Conservation (phyloP, 306 rosid genomes). For the Glycine soja region DNA sequence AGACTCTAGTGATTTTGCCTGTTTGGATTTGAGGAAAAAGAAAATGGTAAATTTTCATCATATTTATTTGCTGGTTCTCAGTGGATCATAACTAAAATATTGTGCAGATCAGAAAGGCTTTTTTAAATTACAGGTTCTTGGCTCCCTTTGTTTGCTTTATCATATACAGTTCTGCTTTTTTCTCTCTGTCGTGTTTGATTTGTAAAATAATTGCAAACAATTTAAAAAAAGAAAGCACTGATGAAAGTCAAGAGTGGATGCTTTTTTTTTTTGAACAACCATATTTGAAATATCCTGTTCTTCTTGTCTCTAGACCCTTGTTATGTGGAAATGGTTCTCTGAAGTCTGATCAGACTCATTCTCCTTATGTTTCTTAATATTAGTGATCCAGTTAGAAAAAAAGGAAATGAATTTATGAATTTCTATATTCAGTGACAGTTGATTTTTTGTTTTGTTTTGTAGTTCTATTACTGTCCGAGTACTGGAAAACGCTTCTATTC, state of each 20-base stretch:
- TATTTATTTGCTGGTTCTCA: not conserved
- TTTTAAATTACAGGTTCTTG: not conserved
- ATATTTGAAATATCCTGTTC: too few relatives aligned
- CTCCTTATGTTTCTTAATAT: too few relatives aligned
- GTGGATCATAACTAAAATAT: conserved; percentile 2
- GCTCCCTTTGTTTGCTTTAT: not conserved
- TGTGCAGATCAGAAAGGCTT: too few relatives aligned
- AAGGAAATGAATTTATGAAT: too few relatives aligned
- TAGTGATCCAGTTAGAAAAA: too few relatives aligned
- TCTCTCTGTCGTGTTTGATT: not conserved
- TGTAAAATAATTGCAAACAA: not conserved
- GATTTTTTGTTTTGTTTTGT: too few relatives aligned
- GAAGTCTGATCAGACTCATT: not conserved
- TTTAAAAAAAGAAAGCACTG: not conserved
- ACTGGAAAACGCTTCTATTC: not conserved
- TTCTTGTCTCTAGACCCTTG: not conserved
- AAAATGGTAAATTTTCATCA: conserved; percentile 13
- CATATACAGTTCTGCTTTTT: not conserved
- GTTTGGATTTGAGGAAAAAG: not conserved
- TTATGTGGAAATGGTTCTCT: not conserved
- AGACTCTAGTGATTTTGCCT: not conserved
- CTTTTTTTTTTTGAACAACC: not conserved
- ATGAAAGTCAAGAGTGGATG: not conserved
- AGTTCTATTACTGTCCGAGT: too few relatives aligned
- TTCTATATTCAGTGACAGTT: too few relatives aligned